These are phyloP conservation scores for Lipomyces yamanashiensis DNA, from an alignment of 805 yeast genomes.

Conservation along the genomic window DNA sequence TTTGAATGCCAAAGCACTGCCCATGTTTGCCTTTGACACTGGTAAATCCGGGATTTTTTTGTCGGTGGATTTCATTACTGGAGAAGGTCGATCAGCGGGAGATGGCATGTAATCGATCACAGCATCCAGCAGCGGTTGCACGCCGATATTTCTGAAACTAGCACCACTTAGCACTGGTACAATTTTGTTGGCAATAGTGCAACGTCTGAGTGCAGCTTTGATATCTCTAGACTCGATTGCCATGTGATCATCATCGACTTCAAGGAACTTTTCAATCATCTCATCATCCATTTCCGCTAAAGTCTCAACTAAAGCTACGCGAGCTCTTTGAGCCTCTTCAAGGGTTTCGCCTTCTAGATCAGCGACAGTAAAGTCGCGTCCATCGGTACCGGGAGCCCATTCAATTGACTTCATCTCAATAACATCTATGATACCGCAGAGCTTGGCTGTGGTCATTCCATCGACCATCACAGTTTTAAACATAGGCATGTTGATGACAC, in stretches of 20 bases:
- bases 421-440: conserved; percentile 78
- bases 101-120: conserved; percentile 78
- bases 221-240: conserved; percentile 59
- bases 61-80: conserved; percentile 32
- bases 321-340: conserved; percentile 58
- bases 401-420: conserved; percentile 61
- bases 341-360: conserved; percentile 43
- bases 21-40: conserved; percentile 13
- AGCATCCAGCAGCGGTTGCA: conserved; percentile 90
- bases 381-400: conserved; percentile 52
- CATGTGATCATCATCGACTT: conserved; percentile 66
- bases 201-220: conserved; percentile 62
- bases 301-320: conserved; percentile 82
- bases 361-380: conserved; percentile 51
- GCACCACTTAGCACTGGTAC: conserved; percentile 92
- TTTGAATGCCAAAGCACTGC: conserved; percentile 84
- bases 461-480: conserved; percentile 11
- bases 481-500: conserved; percentile 74
- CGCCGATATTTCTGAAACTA: conserved; percentile 89
- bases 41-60: conserved; percentile 5
- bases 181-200: conserved; percentile 61
- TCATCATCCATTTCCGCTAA: conserved; percentile 81
- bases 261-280: conserved; percentile 76
- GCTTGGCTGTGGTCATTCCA: conserved; percentile 47
- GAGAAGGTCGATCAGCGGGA: conserved; percentile 63